phyloP scores from a whole-genome alignment of 2,329 filamentous ascomycete genomes.

The Arthrobotrys megalospora region DNA sequence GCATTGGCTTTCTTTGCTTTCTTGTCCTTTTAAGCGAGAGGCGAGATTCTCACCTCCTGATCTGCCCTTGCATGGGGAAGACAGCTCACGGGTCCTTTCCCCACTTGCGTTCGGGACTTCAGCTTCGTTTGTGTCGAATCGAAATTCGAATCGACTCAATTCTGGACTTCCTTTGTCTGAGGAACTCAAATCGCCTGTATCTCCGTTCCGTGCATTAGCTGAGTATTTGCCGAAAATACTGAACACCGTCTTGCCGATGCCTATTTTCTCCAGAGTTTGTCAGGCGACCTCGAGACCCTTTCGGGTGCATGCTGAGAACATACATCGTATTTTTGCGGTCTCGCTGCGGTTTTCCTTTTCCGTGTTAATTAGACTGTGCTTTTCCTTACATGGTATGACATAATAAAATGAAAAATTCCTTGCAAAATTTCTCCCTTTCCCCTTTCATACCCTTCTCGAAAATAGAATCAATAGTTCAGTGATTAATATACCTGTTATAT shows the following conservation, averaged over 20 bases:
- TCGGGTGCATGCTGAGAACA: slow-evolving; percentile 22
- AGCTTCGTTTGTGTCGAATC: slow-evolving; percentile 11
- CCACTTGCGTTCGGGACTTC: slow-evolving; percentile 24
- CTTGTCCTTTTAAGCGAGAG: slow-evolving; percentile 44
- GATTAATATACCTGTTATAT: slow-evolving; percentile 19
- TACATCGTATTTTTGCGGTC: not conserved
- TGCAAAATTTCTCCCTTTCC: slow-evolving; percentile 6
- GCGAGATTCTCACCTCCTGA: slow-evolving; percentile 46
- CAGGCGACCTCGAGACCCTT: slow-evolving; percentile 28
- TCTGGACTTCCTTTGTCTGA: slow-evolving; percentile 36
- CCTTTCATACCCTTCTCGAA: slow-evolving; percentile 16
- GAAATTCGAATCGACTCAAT: slow-evolving; percentile 22
- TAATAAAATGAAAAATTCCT: slow-evolving; percentile 10
- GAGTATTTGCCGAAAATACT: slow-evolving; percentile 28
- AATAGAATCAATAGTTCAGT: slow-evolving; percentile 14
- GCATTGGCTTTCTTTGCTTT: slow-evolving; percentile 30
- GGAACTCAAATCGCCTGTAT: slow-evolving; percentile 43
- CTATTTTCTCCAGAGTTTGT: slow-evolving; percentile 24
- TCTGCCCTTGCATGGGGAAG: slow-evolving; percentile 44
- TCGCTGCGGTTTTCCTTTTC: slow-evolving; percentile 29
- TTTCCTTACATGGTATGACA: slow-evolving; percentile 19
- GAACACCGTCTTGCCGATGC: slow-evolving; percentile 2
- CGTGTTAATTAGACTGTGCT: slow-evolving; percentile 20
- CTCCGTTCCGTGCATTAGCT: slow-evolving; percentile 46
- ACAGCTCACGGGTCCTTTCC: slow-evolving; percentile 30